Conservation (phyloP, 306 rosid genomes). For the Notholithocarpus densiflorus region DNA sequence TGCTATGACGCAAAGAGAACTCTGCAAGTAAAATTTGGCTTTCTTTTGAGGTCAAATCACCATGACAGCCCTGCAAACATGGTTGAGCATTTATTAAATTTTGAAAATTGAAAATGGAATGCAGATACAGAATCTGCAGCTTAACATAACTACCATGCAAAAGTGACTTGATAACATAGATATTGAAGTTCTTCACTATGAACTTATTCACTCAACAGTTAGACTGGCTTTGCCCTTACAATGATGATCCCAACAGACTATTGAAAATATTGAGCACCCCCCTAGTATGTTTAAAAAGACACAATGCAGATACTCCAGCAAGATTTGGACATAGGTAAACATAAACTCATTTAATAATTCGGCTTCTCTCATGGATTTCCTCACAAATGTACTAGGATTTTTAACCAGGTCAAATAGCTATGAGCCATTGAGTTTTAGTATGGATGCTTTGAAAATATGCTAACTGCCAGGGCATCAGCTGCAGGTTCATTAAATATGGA, state of each 20-base stretch:
- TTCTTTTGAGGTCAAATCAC: conserved; percentile 70
- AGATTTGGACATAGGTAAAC: neutral
- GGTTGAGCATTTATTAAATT: neutral
- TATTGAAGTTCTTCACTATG: neutral
- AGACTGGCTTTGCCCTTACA: neutral
- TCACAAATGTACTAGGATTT: neutral
- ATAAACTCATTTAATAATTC: neutral
- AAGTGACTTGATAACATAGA: neutral
- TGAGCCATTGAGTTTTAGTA: neutral
- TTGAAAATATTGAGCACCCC: neutral
- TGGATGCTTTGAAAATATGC: neutral
- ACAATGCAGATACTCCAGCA: neutral
- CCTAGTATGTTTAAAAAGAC: neutral
- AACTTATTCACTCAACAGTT: neutral
- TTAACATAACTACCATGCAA: neutral
- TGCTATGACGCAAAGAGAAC: conserved; percentile 78
- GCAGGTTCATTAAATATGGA: neutral
- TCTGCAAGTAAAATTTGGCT: conserved; percentile 80
- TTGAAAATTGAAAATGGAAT: neutral
- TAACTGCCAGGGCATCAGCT: neutral
- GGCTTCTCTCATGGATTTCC: neutral
- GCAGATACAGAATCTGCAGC: neutral
- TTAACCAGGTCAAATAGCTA: neutral
- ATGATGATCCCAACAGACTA: neutral
- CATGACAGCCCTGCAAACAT: conserved; percentile 66